Evolutionary conservation across 495 filamentous ascomycete species (phyloP), one percentile per base, ranked within the genome.

Genomic region (Evernia prunastri): DNA sequence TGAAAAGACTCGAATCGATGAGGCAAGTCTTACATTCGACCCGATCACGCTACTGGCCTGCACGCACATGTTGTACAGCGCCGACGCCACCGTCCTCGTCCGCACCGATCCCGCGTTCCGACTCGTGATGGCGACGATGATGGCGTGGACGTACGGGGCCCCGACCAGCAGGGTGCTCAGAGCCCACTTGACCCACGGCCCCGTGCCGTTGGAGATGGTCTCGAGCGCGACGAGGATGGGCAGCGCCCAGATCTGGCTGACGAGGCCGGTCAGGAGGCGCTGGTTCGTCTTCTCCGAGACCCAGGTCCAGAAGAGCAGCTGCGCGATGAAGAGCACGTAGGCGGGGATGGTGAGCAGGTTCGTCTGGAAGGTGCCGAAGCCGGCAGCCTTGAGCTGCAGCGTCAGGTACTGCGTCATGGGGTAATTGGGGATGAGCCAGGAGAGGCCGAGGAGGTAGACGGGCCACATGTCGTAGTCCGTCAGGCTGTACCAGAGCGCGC

Each of bases 31-130:
- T 69, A 84, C 82, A 68, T 89, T 88, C 45, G 81, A 82, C 3
- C 76, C 71, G 60, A 89, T 82, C 58, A 90, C 86, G 23, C 78
- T 85, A 36, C 79, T 80, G 0, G 80, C 76, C 70, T 92, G 88
- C 2, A 91, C 86, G 45, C 74, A 79, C 87, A 92, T 90, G 75
- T 91, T 91, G 72, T 92, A 92, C 18, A 89, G 20, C 0, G 80
- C 71, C 36, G 67, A 68, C 4, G 64, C 69, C 12, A 77, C 72
- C 4, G 75, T 74, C 23, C 75, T 63, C 3, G 75, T 76, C 10
- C 73, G 66, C 13, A 76, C 74, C 2, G 74, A 72, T 12, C 72
- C 73, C 31, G 72, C 66, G 49, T 74, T 78, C 8, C 71, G 68
- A 35, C 71, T 74, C 27, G 67, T 73, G 42, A 73, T 66, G 13